Evolutionary conservation across 1,284 basidiomycete species (phyloP), one percentile per base, ranked within the genome.

Genomic region (Ceratobasidium sp.): DNA sequence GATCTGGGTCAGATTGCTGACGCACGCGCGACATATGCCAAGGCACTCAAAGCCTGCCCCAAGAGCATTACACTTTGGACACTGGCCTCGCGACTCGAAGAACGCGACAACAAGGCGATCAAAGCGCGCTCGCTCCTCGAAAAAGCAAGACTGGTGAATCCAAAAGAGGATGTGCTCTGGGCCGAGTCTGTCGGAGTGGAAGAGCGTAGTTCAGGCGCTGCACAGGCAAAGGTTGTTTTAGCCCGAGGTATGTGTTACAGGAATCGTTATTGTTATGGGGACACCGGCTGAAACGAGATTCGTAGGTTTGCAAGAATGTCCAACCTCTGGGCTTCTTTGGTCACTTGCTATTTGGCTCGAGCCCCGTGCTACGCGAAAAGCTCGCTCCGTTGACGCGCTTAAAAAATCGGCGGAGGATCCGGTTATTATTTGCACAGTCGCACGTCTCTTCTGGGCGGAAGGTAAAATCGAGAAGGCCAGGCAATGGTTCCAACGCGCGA

Each of bases 81-180:
- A 34, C 86, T 97, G 6, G 89, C 94, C 0, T 91, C 91, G 72
- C 84, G 92, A 26, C 82, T 99, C 16, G 97, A 99, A 79, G 96
- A 98, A 79, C 84, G 86, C 9, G 93, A 94, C 55, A 89, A 90
- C 1, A 91, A 92, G 80, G 91, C 92, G 73, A 98, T 98, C 82
- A 96, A 96, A 77, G 92, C 96, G 1, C 89, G 97, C n/a, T 89
- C 94, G 0, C 81, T 98, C 36, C 85, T 99, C 3, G 97, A 99
- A 79, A 96, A 94, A 80, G 96, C 92, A 0, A 86, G 96, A 2
- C 82, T 94, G 55, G 86, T 91, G 43, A 97, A 96, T 77, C 92
- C 94, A 6, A 90, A 89, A 39, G 92, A 89, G 70, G 95, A 96
- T 41, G 80, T 85, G 50, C 82, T 98, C 0, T 98, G 97, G 97